Percentiles rank a stretch among this genome's conserved stretches.
phyloP scores from a whole-genome alignment of 2,329 filamentous ascomycete species.

The Hypomyces rosellus region DNA sequence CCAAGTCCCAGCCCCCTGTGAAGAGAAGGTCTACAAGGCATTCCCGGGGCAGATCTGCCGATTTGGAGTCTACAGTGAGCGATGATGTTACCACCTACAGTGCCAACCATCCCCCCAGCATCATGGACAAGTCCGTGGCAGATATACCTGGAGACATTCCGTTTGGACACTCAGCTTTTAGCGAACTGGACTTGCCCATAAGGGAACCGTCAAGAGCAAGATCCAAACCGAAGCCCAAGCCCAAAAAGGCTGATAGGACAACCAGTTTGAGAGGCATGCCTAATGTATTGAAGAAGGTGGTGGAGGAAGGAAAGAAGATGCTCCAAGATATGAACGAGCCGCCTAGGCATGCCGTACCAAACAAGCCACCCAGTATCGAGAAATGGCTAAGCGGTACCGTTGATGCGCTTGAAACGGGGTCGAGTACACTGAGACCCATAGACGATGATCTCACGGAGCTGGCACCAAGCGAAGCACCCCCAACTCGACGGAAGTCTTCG shows the following conservation, averaged over 20 bases:
- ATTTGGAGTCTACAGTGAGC: conserved; percentile 23
- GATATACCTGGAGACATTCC: conserved; percentile 53
- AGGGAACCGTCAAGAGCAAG: conserved; percentile 39
- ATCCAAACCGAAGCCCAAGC: conserved; percentile 33
- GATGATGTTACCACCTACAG: conserved; percentile 25
- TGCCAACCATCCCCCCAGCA: conserved; percentile 21
- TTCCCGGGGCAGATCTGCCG: conserved; percentile 17
- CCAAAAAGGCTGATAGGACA: conserved; percentile 44
- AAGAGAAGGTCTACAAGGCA: conserved; percentile 20
- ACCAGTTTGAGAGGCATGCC: conserved; percentile 54
- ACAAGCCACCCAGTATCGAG: conserved; percentile 58
- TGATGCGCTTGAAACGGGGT: conserved; percentile 47
- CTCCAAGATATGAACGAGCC: conserved; percentile 55
- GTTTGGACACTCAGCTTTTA: conserved; percentile 61
- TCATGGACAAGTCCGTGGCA: conserved; percentile 47
- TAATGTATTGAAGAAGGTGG: conserved; percentile 59
- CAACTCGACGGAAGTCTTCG: conserved; percentile 17
- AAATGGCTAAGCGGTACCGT: conserved; percentile 58
- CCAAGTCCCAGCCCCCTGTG: conserved; percentile 21
- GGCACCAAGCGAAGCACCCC: not conserved
- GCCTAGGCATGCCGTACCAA: conserved; percentile 40
- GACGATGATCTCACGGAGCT: conserved; percentile 6
- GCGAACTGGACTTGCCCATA: conserved; percentile 52
- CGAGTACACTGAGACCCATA: conserved; percentile 1
- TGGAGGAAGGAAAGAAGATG: conserved; percentile 59